Base-by-base conservation (phyloP, 306 rosid genomes). In the Elaeagnus macrophylla region DNA sequence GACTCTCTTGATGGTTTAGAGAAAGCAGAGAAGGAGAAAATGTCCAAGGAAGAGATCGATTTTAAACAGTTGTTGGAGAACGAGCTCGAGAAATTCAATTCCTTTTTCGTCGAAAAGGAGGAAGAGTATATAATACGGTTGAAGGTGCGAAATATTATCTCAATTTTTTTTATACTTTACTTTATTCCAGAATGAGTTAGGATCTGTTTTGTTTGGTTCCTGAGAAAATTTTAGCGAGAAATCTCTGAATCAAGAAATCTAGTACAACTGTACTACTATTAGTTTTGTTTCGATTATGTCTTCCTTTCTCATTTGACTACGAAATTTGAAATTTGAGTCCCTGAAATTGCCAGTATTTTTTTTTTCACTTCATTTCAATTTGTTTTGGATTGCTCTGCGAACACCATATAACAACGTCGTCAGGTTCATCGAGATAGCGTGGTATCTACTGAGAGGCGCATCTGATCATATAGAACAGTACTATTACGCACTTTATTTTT, bases 81-180 rank as follows among this genome's bases (percentile, higher is more conserved):
- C n/a, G 99, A 93, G 67, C 89, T 93, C 65, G 95, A 87, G 58
- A 93, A 93, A 66, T 93, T 93, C 69, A 93, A 93, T 37, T 62
- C 71, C 59, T 93, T 93, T 74, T 93, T 93, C 68, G 88, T 93
- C 19, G 99, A 93, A 64, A 87, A 87, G 52, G 99, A 93, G 68
- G 99, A 93, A 64, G 99, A 93, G 57, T 93, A 81, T 73, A 93
- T 93, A 51, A 93, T 93, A 59, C 75, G 75, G 67, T 76, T 93
- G 72, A 93, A 93, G 99, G 99, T 91, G 57, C 48, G 3, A 7
- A 4, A 12, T 19, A 35, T 11, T 9, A 1, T 35, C 10, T 46
- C 60, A 13, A 1, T 8, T 1, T n/a, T 41, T 39, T 13, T 39
- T 35, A 20, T 17, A 1, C 56, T 47, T 12, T 5, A 14, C 35